Percentiles rank a stretch among this genome's conserved stretches.
These are phyloP conservation scores for Rhodotorula paludigena DNA, from an alignment of 768 basidiomycete species.

Conservation along the genomic window DNA sequence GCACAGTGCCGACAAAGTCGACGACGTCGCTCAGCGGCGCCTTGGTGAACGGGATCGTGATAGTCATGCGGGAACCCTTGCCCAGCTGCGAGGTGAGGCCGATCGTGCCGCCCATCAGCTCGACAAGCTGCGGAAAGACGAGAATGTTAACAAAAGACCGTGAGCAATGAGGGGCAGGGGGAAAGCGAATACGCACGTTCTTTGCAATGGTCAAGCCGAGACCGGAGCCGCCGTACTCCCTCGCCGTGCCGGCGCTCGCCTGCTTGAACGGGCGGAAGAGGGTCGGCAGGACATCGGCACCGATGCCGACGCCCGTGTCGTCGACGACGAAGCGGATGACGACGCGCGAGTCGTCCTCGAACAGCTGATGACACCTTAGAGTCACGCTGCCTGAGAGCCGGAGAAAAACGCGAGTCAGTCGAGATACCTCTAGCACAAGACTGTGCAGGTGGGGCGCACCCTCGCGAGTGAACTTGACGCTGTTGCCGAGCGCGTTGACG, in stretches of 20 bases:
- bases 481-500: conserved; percentile 33
- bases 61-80: conserved; percentile 5
- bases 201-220: conserved; percentile 74
- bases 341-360: conserved; percentile 14
- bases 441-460: too few species aligned
- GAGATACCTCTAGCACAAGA: too few species aligned
- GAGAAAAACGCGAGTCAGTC: neutral
- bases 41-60: conserved; percentile 12
- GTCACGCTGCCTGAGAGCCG: conserved; percentile 16
- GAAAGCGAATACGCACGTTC: conserved; percentile 2
- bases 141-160: too few species aligned
- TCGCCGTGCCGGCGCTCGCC: conserved; percentile 90
- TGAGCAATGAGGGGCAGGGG: too few species aligned
- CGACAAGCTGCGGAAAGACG: conserved; percentile 18
- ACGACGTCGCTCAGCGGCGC: conserved; percentile 2
- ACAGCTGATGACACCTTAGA: conserved; percentile 20
- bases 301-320: conserved; percentile 41
- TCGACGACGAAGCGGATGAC: conserved; percentile 19
- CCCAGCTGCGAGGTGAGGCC: conserved; percentile 5
- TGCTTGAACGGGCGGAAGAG: conserved; percentile 52
- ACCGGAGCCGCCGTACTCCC: conserved; percentile 85
- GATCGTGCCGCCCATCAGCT: conserved; percentile 30
- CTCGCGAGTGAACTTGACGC: conserved; percentile 36
- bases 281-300: conserved; percentile 18
- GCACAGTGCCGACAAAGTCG: neutral